Conservation (phyloP, 2,329 filamentous ascomycete species). For the Diaporthe eres region DNA sequence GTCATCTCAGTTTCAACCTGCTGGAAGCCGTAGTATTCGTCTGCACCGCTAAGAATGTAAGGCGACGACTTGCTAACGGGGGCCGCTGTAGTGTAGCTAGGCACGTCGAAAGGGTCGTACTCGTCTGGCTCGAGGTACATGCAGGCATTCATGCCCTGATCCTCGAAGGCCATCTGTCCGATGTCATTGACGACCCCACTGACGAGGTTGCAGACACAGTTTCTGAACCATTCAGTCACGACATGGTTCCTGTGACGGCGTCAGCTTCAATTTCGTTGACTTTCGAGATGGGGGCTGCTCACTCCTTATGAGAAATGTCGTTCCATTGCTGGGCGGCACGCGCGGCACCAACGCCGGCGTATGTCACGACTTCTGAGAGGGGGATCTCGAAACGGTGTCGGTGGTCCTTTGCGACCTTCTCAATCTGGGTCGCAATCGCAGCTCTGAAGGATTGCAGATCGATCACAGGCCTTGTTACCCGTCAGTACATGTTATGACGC, state of each 20-base stretch:
- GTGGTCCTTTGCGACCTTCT: background rate
- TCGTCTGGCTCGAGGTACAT: slow-evolving; percentile 21
- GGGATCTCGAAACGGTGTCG: slow-evolving; percentile 18
- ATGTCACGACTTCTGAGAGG: background rate
- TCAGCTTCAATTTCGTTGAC: background rate
- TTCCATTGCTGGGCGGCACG: slow-evolving; percentile 27
- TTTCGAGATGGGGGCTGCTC: background rate
- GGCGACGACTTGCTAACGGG: background rate
- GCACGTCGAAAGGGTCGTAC: background rate
- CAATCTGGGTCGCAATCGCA: background rate
- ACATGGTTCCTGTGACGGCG: slow-evolving; percentile 8
- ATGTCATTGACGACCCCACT: slow-evolving; percentile 28
- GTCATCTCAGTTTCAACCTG: too few species aligned
- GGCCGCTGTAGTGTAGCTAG: background rate
- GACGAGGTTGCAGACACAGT: slow-evolving; percentile 29
- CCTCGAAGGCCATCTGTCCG: background rate
- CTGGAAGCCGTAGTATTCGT: background rate
- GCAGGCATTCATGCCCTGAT: background rate
- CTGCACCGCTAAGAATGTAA: background rate
- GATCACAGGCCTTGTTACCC: background rate
- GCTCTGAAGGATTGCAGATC: slow-evolving; percentile 6
- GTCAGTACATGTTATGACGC: background rate
- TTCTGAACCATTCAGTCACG: slow-evolving; percentile 21
- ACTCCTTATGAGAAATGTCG: slow-evolving; percentile 19
- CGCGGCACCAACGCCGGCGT: background rate